Evolutionary conservation across 2,329 filamentous ascomycete genomes (phyloP), one percentile per base, ranked within the genome.

Genomic region (Alternaria arbusti): DNA sequence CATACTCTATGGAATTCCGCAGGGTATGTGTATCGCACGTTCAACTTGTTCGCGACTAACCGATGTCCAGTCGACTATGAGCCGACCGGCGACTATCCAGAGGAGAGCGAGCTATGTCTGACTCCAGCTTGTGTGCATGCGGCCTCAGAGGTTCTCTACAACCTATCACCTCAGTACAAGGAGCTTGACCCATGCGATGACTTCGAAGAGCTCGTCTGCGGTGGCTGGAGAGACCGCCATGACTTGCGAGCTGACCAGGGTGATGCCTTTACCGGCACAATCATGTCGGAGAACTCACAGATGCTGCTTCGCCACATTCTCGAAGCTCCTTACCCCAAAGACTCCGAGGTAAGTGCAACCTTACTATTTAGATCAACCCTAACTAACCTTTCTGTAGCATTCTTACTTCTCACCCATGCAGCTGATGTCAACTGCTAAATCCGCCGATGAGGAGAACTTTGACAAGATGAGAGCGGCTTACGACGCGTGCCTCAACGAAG

Each of bases 191-290:
- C 90, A 2, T 93, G 90, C 70, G 85, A 83, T n/a, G 80, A 91
- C 71, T 93, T 93, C 63, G 88, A 91, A 63, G 83, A 89, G 74
- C 85, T 89, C 59, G 88, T 88, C 20, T 92, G 90, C 70, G 89
- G 88, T 59, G 90, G 90, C 11, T 92, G 89, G 86, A 82, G 85
- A 56, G 83, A 87, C 22, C 84, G 82, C 10, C 86, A 91, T 78
- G 89, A 91, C 70, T 84, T 92, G 61, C 86, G 89, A 4, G 81
- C 87, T 4, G 90, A 92, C 71, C 86, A 89, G 65, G 84, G 86
- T 32, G 84, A 85, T 68, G 84, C 85, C 32, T 90, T 89, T 63
- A 87, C 89, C 3, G 85, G 85, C 23, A 87, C 84, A 3, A 83
- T 88, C 63, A 88, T 91, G 86, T 80, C 80, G 20, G 89, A 91